Conservation (phyloP, 2,329 filamentous ascomycete species). For the Phaeoacremonium minimum region DNA sequence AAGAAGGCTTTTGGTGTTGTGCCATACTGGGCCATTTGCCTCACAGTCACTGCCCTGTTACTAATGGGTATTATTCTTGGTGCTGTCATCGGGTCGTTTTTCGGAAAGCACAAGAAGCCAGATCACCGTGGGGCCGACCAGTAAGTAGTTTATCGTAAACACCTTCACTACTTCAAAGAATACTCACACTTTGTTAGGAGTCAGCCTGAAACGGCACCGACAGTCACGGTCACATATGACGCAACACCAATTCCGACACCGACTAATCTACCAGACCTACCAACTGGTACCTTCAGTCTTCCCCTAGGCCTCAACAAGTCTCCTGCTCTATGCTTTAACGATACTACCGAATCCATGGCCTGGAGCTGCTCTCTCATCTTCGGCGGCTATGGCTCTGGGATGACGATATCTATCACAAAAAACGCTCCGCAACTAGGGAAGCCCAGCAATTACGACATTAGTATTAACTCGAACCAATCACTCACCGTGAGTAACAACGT, state of each 20-base stretch:
- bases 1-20: conserved; percentile 54
- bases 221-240: conserved; percentile 37
- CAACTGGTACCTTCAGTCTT: conserved; percentile 52
- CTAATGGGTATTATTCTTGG: conserved; percentile 53
- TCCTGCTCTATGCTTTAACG: conserved; percentile 52
- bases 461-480: conserved; percentile 31
- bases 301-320: conserved; percentile 44
- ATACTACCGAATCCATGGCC: conserved; percentile 48
- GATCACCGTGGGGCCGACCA: too few relatives aligned
- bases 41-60: conserved; percentile 42
- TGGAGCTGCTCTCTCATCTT: conserved; percentile 60
- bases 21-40: conserved; percentile 56
- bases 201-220: conserved; percentile 14
- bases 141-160: too few relatives aligned
- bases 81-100: conserved; percentile 47
- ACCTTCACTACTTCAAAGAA: too few relatives aligned
- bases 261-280: conserved; percentile 44
- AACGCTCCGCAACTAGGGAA: conserved; percentile 16
- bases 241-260: conserved; percentile 48
- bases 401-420: conserved; percentile 32
- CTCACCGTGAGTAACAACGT: conserved; percentile 26
- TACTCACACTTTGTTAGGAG: too few relatives aligned
- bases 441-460: conserved; percentile 31
- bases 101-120: conserved; percentile 25
- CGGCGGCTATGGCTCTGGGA: conserved; percentile 30